Conservation (phyloP, 768 basidiomycete species). For the Exidia glandulosa region DNA sequence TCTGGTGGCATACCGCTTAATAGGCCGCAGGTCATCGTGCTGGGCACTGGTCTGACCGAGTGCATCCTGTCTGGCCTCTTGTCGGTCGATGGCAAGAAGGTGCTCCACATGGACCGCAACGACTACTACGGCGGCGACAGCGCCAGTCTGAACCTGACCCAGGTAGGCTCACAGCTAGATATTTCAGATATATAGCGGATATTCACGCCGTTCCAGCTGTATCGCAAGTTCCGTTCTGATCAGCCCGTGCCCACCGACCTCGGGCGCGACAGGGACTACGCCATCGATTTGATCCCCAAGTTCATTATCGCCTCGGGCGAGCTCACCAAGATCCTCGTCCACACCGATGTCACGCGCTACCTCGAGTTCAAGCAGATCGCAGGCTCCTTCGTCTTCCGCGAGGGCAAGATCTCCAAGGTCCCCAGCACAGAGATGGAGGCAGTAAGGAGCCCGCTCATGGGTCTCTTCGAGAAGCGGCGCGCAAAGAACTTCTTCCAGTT, state of each 20-base stretch:
- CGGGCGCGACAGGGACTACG: constrained; percentile 95
- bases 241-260: constrained; percentile 70
- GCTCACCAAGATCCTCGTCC: constrained; percentile 94
- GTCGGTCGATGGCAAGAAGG: constrained; percentile 99
- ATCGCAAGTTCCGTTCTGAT: constrained; percentile 84
- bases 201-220: constrained; percentile 47
- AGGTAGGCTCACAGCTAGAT: constrained; percentile 40
- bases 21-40: constrained; percentile 61
- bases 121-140: constrained; percentile 99
- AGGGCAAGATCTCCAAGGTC: constrained; percentile 94
- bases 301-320: constrained; percentile 99
- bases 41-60: constrained; percentile 96
- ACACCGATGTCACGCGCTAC: constrained; percentile 97
- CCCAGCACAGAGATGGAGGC: constrained; percentile 98
- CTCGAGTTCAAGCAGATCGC: constrained; percentile 99
- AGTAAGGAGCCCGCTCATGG: constrained; percentile 90
- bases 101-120: constrained; percentile 96
- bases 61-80: constrained; percentile 96
- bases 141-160: constrained; percentile 92
- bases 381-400: constrained; percentile 94
- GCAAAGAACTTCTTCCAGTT: constrained; percentile 99
- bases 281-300: constrained; percentile 95
- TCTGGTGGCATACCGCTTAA: neutral
- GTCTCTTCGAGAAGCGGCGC: constrained; percentile 95
- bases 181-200: constrained; percentile 1